Percentiles rank a stretch among this genome's conserved stretches.
These are phyloP conservation scores for Houttuynia cordata DNA, from an alignment of 164 flowering plant species.

Conservation along the genomic window DNA sequence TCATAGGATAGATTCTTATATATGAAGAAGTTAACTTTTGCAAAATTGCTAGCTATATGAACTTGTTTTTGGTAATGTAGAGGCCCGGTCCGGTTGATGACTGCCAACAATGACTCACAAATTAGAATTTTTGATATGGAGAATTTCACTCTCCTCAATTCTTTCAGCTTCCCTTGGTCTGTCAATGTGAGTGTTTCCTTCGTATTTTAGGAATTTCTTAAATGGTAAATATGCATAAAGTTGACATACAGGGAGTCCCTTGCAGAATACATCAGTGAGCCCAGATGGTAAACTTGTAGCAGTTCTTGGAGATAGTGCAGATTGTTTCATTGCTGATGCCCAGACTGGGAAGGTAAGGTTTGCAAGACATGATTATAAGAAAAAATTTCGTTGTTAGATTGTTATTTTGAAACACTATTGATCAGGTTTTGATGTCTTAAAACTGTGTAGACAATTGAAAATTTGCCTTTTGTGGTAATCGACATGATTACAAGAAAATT, in stretches of 20 bases:
- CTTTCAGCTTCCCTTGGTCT: slow-evolving; percentile 62
- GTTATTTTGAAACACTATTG: background rate
- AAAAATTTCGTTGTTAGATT: too few relatives aligned
- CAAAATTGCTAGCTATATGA: too few relatives aligned
- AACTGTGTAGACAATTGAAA: slow-evolving; percentile 27
- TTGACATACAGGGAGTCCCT: background rate
- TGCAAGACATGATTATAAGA: too few relatives aligned
- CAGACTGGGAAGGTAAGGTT: slow-evolving; percentile 60
- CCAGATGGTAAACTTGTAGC: slow-evolving; percentile 79
- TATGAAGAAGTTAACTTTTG: too few relatives aligned
- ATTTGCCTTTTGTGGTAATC: slow-evolving; percentile 11
- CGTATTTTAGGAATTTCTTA: background rate
- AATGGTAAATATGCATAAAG: background rate
- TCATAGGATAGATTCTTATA: background rate
- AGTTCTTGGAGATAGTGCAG: slow-evolving; percentile 75
- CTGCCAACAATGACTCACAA: slow-evolving; percentile 77
- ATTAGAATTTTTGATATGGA: slow-evolving; percentile 60
- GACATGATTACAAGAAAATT: too few relatives aligned
- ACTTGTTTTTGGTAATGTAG: slow-evolving; percentile 21
- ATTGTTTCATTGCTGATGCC: slow-evolving; percentile 67
- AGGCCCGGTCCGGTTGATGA: slow-evolving; percentile 49
- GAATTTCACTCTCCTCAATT: slow-evolving; percentile 34
- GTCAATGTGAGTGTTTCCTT: slow-evolving; percentile 56
- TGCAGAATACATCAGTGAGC: slow-evolving; percentile 69
- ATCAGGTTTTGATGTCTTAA: background rate